Conservation (phyloP, 495 filamentous ascomycete genomes). For the Bryoglossum gracile region DNA sequence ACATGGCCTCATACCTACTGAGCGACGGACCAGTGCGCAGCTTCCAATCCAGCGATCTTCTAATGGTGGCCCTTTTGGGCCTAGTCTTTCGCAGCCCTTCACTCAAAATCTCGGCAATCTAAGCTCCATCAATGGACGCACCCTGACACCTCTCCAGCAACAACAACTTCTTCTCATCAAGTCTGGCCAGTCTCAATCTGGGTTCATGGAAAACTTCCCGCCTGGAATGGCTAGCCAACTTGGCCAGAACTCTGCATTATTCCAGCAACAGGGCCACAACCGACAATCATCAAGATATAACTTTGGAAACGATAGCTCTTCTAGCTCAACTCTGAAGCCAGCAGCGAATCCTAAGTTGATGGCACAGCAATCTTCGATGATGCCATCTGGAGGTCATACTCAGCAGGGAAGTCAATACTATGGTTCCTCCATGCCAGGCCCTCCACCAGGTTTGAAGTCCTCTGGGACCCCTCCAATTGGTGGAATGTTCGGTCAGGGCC, state of each 20-base stretch:
- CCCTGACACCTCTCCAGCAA: slow-evolving; percentile 74
- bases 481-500: slow-evolving; percentile 69
- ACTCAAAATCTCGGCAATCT: slow-evolving; percentile 36
- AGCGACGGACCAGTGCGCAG: slow-evolving; percentile 53
- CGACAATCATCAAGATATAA: slow-evolving; percentile 84
- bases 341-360: slow-evolving; percentile 76
- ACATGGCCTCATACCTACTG: slow-evolving; percentile 32
- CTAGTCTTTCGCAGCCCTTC: slow-evolving; percentile 45
- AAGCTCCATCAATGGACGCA: slow-evolving; percentile 53
- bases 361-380: slow-evolving; percentile 83
- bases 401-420: slow-evolving; percentile 53
- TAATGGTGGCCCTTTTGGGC: slow-evolving; percentile 43
- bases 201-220: slow-evolving; percentile 51
- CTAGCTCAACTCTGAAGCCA: slow-evolving; percentile 64
- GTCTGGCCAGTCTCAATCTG: slow-evolving; percentile 49
- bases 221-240: slow-evolving; percentile 31
- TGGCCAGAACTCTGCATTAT: slow-evolving; percentile 41
- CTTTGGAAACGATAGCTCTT: slow-evolving; percentile 72
- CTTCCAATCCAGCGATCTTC: slow-evolving; percentile 64
- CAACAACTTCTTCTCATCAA: slow-evolving; percentile 63
- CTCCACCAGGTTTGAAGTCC: slow-evolving; percentile 91
- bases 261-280: slow-evolving; percentile 72
- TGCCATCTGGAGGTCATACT: slow-evolving; percentile 50
- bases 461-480: slow-evolving; percentile 84
- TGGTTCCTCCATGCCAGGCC: slow-evolving; percentile 68